phyloP scores from a whole-genome alignment of 2,329 filamentous ascomycete species.

The Tetracladium maxilliforme region DNA sequence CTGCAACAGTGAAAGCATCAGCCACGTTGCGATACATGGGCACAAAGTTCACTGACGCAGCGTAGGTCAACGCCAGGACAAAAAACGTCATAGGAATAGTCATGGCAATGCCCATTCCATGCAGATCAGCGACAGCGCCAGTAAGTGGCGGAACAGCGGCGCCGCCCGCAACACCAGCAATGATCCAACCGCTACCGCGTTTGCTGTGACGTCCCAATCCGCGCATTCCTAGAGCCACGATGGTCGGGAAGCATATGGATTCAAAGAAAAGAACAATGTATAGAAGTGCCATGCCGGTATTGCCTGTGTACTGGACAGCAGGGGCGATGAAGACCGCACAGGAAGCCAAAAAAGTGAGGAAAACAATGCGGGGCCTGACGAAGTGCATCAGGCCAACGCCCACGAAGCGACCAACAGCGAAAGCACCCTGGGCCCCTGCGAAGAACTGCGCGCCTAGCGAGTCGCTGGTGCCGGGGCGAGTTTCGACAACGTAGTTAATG shows the following conservation, averaged over 20 bases:
- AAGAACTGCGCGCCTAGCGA: constrained; percentile 49
- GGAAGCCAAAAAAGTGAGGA: constrained; percentile 47
- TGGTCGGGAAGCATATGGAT: constrained; percentile 68
- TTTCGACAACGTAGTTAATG: constrained; percentile 58
- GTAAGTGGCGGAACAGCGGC: constrained; percentile 60
- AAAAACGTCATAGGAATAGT: no score
- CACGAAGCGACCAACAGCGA: constrained; percentile 57
- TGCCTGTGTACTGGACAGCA: constrained; percentile 28
- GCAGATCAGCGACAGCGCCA: constrained; percentile 54
- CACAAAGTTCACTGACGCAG: no score
- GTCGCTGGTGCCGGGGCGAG: constrained; percentile 32
- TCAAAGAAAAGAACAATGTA: constrained; percentile 66
- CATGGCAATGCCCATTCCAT: no score
- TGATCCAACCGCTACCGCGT: constrained; percentile 57
- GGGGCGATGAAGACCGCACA: constrained; percentile 48
- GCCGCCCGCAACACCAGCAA: constrained; percentile 58
- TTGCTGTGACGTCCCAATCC: constrained; percentile 66
- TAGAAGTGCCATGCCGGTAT: constrained; percentile 42
- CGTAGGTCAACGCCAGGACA: no score
- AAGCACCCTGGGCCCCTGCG: constrained; percentile 59
- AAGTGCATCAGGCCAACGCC: constrained; percentile 54
- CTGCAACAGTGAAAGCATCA: no score
- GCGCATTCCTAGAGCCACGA: constrained; percentile 63
- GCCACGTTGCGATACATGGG: no score
- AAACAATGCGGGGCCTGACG: constrained; percentile 44